Percentiles rank a stretch among this genome's conserved stretches.
Conservation (phyloP, 768 basidiomycete species). For the Scleroderma citrinum region DNA sequence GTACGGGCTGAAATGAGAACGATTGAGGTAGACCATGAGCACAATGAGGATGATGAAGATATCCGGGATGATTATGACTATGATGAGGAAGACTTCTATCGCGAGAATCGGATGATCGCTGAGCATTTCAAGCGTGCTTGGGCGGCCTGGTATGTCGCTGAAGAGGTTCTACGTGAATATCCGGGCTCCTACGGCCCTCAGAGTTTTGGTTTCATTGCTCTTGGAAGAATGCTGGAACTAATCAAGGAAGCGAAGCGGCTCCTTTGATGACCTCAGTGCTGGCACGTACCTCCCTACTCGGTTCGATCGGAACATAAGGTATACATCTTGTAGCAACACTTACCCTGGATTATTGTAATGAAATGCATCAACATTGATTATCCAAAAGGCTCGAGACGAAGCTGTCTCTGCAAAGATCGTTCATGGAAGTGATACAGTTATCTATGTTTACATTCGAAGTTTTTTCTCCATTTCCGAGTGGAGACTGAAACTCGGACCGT, state of each 20-base stretch:
- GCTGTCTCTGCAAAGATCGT: too few relatives aligned
- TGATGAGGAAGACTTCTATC: conserved; percentile 25
- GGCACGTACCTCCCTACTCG: too few relatives aligned
- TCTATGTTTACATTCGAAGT: conserved; percentile 34
- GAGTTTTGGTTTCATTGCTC: conserved; percentile 41
- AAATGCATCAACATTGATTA: neutral
- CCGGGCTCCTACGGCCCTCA: conserved; percentile 32
- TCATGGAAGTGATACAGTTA: conserved; percentile 4
- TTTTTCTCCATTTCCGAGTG: conserved; percentile 68
- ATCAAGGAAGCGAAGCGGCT: conserved; percentile 22
- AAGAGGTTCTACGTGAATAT: conserved; percentile 20
- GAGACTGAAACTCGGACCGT: conserved; percentile 44
- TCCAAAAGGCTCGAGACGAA: too few relatives aligned
- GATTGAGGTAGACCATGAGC: conserved; percentile 6
- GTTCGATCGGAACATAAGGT: neutral
- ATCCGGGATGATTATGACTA: conserved; percentile 19
- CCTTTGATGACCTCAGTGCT: neutral
- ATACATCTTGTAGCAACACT: neutral
- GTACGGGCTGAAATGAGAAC: conserved; percentile 30
- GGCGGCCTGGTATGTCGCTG: conserved; percentile 40
- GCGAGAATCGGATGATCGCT: conserved; percentile 23
- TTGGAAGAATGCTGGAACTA: conserved; percentile 38
- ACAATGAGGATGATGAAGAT: conserved; percentile 24
- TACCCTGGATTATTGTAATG: neutral
- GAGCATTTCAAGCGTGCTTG: conserved; percentile 35